Evolutionary conservation across 2,329 filamentous ascomycete genomes (phyloP).

Genomic region (Aspergillus hiratsukae): DNA sequence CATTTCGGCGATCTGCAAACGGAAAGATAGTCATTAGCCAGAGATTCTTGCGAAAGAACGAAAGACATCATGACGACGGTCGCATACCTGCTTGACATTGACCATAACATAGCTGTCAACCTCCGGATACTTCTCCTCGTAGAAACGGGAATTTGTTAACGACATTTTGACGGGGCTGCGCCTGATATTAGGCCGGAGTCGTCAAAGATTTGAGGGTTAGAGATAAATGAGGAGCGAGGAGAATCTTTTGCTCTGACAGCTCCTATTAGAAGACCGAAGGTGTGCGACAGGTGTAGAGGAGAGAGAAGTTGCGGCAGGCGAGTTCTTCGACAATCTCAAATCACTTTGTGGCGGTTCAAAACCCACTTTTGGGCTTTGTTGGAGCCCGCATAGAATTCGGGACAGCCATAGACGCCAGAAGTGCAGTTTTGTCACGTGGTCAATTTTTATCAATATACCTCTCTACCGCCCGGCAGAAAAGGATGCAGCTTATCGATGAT

Average conservation of each 20-base stretch:
- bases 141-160: constrained; percentile 94
- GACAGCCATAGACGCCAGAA: constrained; percentile 1
- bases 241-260: background rate
- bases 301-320: constrained; percentile 7
- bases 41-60: background rate
- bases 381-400: constrained; percentile 12
- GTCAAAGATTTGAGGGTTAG: background rate
- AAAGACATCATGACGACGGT: background rate
- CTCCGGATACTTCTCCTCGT: constrained; percentile 96
- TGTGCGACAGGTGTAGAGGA: constrained; percentile 7
- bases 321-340: constrained; percentile 27
- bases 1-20: constrained; percentile 89
- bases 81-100: constrained; percentile 87
- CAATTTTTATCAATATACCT: too few relatives aligned
- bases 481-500: background rate
- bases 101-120: constrained; percentile 99
- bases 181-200: constrained; percentile 15
- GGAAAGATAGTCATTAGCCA: constrained; percentile 12
- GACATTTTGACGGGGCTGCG: constrained; percentile 68
- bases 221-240: background rate
- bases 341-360: constrained; percentile 39
- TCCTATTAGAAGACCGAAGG: constrained; percentile 11
- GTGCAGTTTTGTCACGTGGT: constrained; percentile 3
- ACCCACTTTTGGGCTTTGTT: constrained; percentile 30
- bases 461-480: constrained; percentile 12